Evolutionary conservation across 108 stramenopile genomes (phyloP).

Genomic region (Epithemia pelagica): DNA sequence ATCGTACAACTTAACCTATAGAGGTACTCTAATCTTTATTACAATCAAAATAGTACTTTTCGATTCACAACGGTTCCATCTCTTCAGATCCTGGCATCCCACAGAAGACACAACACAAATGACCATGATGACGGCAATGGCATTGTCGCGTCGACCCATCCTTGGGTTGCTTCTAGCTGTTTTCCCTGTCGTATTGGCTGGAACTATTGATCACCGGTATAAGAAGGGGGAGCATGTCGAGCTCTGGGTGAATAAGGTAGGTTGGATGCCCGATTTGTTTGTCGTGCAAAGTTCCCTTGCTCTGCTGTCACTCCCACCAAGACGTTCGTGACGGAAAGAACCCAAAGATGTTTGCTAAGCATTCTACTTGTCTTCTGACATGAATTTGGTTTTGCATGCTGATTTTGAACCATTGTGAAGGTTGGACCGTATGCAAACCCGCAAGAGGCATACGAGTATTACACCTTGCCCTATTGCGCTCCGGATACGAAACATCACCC

Average conservation of each 20-base stretch:
- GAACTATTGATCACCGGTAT: constrained; percentile 51
- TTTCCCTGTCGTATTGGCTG: neutral
- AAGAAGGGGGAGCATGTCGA: constrained; percentile 78
- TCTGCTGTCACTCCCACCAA: too few species aligned
- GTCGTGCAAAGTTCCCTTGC: too few species aligned
- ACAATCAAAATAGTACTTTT: too few species aligned
- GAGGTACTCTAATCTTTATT: too few species aligned
- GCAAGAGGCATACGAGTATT: constrained; percentile 98
- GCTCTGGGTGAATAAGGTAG: constrained; percentile 93
- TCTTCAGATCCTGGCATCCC: too few species aligned
- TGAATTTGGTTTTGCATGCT: constrained; percentile 1
- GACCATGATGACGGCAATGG: neutral
- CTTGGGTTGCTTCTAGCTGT: neutral
- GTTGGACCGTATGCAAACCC: constrained; percentile 99
- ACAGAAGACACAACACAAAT: neutral
- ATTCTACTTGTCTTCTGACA: neutral
- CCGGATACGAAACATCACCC: constrained; percentile 87
- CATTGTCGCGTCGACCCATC: neutral
- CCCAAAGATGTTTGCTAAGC: neutral
- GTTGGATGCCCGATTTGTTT: neutral
- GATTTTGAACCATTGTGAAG: constrained; percentile 11
- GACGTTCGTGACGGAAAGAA: neutral
- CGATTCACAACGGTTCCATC: too few species aligned
- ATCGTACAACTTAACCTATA: too few species aligned
- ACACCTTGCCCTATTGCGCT: constrained; percentile 93